Evolutionary conservation across 2,329 filamentous ascomycete species (phyloP), one percentile per base, ranked within the genome.

Genomic region (Xylariaceae sp.): DNA sequence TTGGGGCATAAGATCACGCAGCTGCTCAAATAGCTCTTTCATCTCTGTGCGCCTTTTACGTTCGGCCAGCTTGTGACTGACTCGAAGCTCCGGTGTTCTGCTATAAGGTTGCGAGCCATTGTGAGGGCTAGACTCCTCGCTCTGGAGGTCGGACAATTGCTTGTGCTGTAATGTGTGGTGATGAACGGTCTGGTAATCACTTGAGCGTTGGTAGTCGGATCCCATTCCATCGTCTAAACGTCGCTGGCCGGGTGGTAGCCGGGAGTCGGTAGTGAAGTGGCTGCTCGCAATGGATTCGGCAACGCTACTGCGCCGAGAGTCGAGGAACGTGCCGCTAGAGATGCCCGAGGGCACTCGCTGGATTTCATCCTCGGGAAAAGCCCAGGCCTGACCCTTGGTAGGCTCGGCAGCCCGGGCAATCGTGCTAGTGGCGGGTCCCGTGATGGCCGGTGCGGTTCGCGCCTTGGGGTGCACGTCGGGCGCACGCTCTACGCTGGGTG

Each of bases 31-130:
- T 0, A 94, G 76, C 68, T 90, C 87, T 75, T 94, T 94, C 90
- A 94, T 94, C 71, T 94, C 90, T 7, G 89, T 92, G 62, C 90
- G 80, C 45, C 90, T 83, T 76, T 94, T 94, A 44, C 90, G 82
- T 74, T 94, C 90, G 0, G 90, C 90, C 58, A 94, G 82, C 74
- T 94, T 94, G 75, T 94, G 90, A 70, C 89, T 93, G 53, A 93
- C 84, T 18, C 90, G 84, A 45, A 94, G 78, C 73, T 94, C 90
- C 0, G 90, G 90, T 0, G 90, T 94, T 47, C 90, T 80, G 67
- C 89, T 92, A 73, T 94, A 94, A 1, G 90, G 90, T 64, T 90
- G 88, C 23, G 83, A 80, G 9, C 85, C 82, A 0, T 74, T 76
- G 59, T 75, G 75, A 11, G 74, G 77, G 55, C 80, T 80, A 1